These are phyloP conservation scores for Candida nemodendra DNA, from an alignment of 805 yeast genomes.

Conservation along the genomic window DNA sequence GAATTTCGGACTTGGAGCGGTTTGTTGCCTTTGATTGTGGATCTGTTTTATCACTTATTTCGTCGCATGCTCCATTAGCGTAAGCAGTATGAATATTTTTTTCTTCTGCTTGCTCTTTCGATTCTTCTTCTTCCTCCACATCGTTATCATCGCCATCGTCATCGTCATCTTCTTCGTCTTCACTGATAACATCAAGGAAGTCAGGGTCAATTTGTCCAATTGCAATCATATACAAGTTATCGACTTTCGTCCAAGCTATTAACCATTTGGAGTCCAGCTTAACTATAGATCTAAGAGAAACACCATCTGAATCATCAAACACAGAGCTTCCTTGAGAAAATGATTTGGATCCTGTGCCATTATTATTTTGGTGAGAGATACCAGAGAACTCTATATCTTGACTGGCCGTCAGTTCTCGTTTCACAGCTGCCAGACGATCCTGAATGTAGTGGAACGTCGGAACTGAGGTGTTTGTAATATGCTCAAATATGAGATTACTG, in stretches of 20 bases:
- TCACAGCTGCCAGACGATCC: conserved; percentile 20
- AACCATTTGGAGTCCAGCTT: conserved; percentile 30
- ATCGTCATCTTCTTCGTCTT: conserved; percentile 29
- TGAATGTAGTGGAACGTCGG: conserved; percentile 30
- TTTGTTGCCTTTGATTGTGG: background rate
- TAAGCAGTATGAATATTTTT: conserved; percentile 1
- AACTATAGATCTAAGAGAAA: conserved; percentile 25
- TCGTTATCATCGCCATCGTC: conserved; percentile 22
- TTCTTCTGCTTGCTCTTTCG: conserved; percentile 4
- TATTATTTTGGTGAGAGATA: too few species aligned
- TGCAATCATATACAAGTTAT: conserved; percentile 16
- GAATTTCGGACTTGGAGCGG: background rate
- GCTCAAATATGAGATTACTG: conserved; percentile 28
- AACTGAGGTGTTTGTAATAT: conserved; percentile 21
- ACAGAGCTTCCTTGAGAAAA: conserved; percentile 4
- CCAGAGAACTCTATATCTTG: too few species aligned
- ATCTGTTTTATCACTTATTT: background rate
- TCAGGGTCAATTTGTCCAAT: conserved; percentile 17
- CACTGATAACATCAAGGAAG: conserved; percentile 30
- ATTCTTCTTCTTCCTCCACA: conserved; percentile 15
- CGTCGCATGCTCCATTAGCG: too few species aligned
- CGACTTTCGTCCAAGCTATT: conserved; percentile 31
- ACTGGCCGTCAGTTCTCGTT: conserved; percentile 10
- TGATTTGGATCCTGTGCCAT: background rate
- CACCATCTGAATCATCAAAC: conserved; percentile 25